These are phyloP conservation scores for Filobasidium floriforme DNA, from an alignment of 768 basidiomycete species.

Conservation along the genomic window DNA sequence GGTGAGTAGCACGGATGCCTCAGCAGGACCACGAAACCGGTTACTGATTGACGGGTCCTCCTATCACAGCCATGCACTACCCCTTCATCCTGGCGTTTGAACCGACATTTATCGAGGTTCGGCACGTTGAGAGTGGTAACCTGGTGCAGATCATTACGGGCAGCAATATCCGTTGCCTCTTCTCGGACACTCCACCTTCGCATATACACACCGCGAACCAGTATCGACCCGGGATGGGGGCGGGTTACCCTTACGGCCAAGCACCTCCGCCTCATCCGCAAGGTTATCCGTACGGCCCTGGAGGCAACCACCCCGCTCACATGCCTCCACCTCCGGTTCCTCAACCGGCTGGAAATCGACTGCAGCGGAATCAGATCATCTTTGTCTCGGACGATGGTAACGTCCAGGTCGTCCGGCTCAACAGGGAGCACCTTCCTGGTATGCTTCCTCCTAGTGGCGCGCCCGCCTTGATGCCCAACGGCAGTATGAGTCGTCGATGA, in stretches of 20 bases:
- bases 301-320: neutral
- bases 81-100: constrained; percentile 97
- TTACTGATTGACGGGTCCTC: neutral
- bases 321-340: constrained; percentile 26
- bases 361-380: constrained; percentile 60
- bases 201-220: constrained; percentile 55
- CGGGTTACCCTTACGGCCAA: constrained; percentile 16
- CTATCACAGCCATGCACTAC: constrained; percentile 70
- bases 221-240: constrained; percentile 31
- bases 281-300: constrained; percentile 28
- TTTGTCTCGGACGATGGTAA: constrained; percentile 72
- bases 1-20: constrained; percentile 55
- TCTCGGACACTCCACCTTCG: constrained; percentile 87
- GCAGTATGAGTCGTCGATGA: constrained; percentile 15
- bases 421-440: constrained; percentile 9
- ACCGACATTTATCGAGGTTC: constrained; percentile 89
- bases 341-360: constrained; percentile 19
- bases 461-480: constrained; percentile 1
- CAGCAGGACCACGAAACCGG: neutral
- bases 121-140: constrained; percentile 84
- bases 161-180: constrained; percentile 77
- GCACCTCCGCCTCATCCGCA: constrained; percentile 23
- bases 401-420: constrained; percentile 41
- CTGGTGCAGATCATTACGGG: constrained; percentile 94
- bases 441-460: neutral